Evolutionary conservation across 2,329 filamentous ascomycete species (phyloP), one percentile per base, ranked within the genome.

Genomic region (Aspergillus carbonarius): DNA sequence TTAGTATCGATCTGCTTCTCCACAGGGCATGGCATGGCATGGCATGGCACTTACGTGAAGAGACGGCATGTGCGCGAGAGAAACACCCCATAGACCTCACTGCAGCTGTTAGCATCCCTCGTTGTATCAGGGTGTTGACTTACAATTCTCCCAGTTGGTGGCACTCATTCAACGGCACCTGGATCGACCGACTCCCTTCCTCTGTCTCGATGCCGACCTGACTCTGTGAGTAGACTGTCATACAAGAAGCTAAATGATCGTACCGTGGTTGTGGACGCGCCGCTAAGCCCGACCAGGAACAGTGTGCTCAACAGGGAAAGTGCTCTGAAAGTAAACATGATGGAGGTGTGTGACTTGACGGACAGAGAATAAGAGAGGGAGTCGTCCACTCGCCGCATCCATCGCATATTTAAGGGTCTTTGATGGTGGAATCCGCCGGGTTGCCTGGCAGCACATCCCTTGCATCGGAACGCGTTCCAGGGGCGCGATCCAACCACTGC

Each of bases 31-130:
- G n/a, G n/a, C n/a, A n/a, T n/a, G n/a, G n/a, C n/a, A 1, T 4
- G 8, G 4, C 20, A 12, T 8, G 23, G 10, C 12, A 60, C 60
- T 58, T 54, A 62, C 60, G 55, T 37, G 20, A 62, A 62, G 13
- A 62, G 35, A 3, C 60, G 58, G 35, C 60, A 62, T 20, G 44
- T 44, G 25, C 53, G 52, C 1, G 52, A 58, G 13, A 62, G 17
- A 0, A 47, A 56, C 4, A 62, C 23, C 7, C 40, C 58, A n/a
- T 37, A 50, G 15, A 62, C 58, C 12, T 60, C 58, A 20, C 60
- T 62, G 51, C 2, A 27, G 32, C 25, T 32, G 37, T 39, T 39
- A 17, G 15, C 13, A 8, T 17, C 15, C 0, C n/a, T n/a, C 15
- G 2, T 4, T 40, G 3, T 25, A 20, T n/a, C 1, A 2, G 15